A percentile compares a stretch with the other conserved stretches of the same genome.
Conservation (phyloP, 768 basidiomycete species). For the Hericium coralloides region DNA sequence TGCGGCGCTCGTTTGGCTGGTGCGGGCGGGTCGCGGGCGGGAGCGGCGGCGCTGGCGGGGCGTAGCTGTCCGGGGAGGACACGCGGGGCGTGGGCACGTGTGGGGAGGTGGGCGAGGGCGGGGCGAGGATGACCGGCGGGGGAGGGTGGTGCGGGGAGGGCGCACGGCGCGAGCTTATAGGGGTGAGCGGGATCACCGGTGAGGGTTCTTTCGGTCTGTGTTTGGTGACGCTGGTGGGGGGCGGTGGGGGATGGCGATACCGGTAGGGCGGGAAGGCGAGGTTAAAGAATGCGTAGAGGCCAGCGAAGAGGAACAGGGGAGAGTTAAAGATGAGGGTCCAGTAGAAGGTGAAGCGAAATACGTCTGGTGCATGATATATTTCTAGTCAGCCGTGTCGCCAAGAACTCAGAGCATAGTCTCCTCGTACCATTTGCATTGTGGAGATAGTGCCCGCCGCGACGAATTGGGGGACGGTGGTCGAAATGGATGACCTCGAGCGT, state of each 20-base stretch:
- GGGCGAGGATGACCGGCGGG: not conserved
- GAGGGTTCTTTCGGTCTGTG: not conserved
- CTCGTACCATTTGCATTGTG: not conserved
- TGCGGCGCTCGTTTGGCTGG: slow-evolving; percentile 8
- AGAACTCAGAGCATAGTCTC: not conserved
- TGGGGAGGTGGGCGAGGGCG: not conserved
- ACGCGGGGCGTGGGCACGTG: not conserved
- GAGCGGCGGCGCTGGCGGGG: not conserved
- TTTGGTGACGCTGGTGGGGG: not conserved
- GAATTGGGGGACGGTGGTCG: slow-evolving; percentile 9
- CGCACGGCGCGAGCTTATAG: not conserved
- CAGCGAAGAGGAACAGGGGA: slow-evolving; percentile 9
- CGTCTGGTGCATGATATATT: slow-evolving; percentile 2
- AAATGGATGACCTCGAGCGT: slow-evolving; percentile 11
- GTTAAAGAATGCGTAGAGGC: slow-evolving; percentile 12
- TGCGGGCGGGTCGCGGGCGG: not conserved
- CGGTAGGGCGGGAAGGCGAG: slow-evolving; percentile 10
- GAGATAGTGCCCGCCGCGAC: slow-evolving; percentile 9
- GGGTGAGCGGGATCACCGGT: not conserved
- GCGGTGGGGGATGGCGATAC: not conserved
- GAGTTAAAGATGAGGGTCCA: slow-evolving; percentile 14
- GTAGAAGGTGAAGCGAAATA: slow-evolving; percentile 15
- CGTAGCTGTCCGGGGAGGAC: not conserved
- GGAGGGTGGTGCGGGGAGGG: not conserved
- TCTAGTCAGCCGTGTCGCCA: not conserved